A percentile compares a stretch with the other conserved stretches of the same genome.
These are phyloP conservation scores for Calvatia gigantea DNA, from an alignment of 768 basidiomycete genomes.

Conservation along the genomic window DNA sequence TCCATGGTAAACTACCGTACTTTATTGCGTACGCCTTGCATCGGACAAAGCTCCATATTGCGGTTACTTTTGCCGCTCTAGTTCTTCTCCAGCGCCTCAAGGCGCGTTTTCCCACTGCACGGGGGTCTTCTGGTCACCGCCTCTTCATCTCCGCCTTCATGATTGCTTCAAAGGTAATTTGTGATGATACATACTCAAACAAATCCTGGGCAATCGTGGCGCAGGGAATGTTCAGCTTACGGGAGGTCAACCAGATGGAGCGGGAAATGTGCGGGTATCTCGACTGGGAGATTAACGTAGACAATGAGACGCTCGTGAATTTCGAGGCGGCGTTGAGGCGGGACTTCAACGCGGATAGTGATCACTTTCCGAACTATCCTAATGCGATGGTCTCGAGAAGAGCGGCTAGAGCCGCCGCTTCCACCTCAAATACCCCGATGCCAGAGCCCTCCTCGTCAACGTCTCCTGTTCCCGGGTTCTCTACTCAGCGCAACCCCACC, in stretches of 20 bases:
- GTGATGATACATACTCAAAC: slow-evolving; percentile 93
- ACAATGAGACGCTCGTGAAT: slow-evolving; percentile 52
- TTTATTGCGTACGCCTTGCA: slow-evolving; percentile 90
- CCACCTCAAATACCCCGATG: slow-evolving; percentile 36
- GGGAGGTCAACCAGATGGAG: slow-evolving; percentile 97
- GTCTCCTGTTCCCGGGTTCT: slow-evolving; percentile 46
- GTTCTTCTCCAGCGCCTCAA: slow-evolving; percentile 80
- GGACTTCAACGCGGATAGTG: slow-evolving; percentile 50
- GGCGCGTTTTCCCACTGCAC: slow-evolving; percentile 86
- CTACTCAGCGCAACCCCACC: slow-evolving; percentile 30
- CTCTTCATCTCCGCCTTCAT: slow-evolving; percentile 91
- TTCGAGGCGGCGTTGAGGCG: slow-evolving; percentile 59
- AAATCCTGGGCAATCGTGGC: slow-evolving; percentile 91
- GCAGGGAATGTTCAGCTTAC: slow-evolving; percentile 78
- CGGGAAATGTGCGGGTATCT: slow-evolving; percentile 90
- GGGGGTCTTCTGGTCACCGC: slow-evolving; percentile 86
- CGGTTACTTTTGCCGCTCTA: slow-evolving; percentile 67
- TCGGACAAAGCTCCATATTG: slow-evolving; percentile 68
- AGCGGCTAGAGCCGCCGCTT: slow-evolving; percentile 41
- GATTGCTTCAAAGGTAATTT: slow-evolving; percentile 90
- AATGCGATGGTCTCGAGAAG: slow-evolving; percentile 61
- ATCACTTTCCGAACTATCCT: slow-evolving; percentile 62
- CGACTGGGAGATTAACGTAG: slow-evolving; percentile 87
- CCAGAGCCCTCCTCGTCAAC: slow-evolving; percentile 40
- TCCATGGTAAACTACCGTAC: slow-evolving; percentile 62